Base-by-base conservation (phyloP, 2,329 filamentous ascomycete genomes). In the Sporothrix curviconia region DNA sequence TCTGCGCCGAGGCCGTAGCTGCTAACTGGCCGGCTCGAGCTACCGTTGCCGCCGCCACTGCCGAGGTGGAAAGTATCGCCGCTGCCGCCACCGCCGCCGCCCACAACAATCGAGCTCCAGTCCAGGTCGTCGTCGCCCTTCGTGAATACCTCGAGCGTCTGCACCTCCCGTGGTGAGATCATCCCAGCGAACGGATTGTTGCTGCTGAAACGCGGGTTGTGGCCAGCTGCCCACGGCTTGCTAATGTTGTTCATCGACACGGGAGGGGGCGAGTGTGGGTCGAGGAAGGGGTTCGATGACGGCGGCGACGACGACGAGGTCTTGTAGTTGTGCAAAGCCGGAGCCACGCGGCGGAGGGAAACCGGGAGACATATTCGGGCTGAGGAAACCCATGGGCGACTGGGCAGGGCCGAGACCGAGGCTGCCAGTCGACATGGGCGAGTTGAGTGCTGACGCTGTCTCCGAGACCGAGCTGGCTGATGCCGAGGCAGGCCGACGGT, bases 1-100 rank as follows among this genome's bases (percentile, higher is more conserved):
- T 82, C 80, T 15, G 77, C 73, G n/a, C 74, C 76, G 36, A 84
- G 73, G 14, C 81, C 81, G 66, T 82, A 84, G 65, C 76, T 79
- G 68, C 80, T 83, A 56, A 77, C 69, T 32, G 79, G 80, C 36
- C 80, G 75, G 60, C 62, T 56, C 15, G 60, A 62, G 53, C 64
- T 66, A 30, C 63, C 63, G 49, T 64, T 58, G 52, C 67, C 61
- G 62, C 66, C 62, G 61, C 63, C 59, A 37, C 60, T 64, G 6
- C 25, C 17, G 22, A 61, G 57, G 32, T 67, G 62, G 17, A 54
- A 24, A 7, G n/a, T 22, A 24, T 52, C 28, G 50, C 67, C 63
- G 34, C 28, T 32, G 22, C 56, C 47, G 7, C 50, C 50, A 14
- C 70, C 68, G 58, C 72, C 67, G 56, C 70, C 68, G 58, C 72